A percentile compares a stretch with the other conserved stretches of the same genome.
phyloP scores from a whole-genome alignment of 2,329 filamentous ascomycete genomes.

The Ophiostoma fasciatum region DNA sequence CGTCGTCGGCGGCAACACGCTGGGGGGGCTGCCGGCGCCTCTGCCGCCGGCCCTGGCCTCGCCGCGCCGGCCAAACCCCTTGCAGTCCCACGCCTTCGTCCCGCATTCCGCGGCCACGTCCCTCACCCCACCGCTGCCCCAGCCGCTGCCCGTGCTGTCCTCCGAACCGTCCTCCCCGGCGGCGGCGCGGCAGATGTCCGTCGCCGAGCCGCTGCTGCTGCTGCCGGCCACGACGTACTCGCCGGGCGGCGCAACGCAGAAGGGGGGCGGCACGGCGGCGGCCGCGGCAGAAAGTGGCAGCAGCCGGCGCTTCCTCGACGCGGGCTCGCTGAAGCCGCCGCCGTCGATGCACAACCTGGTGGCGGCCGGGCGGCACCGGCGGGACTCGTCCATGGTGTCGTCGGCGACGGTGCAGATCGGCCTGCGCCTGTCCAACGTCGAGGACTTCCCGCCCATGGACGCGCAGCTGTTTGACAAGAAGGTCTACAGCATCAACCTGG shows the following conservation, averaged over 20 bases:
- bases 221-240: slow-evolving; percentile 35
- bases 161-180: slow-evolving; percentile 1
- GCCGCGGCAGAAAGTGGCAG: neutral
- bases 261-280: too few species aligned
- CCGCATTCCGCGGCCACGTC: too few species aligned
- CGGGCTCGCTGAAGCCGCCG: slow-evolving; percentile 26
- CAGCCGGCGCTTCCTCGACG: slow-evolving; percentile 8
- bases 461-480: slow-evolving; percentile 19
- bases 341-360: slow-evolving; percentile 26
- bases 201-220: slow-evolving; percentile 22
- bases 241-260: too few species aligned
- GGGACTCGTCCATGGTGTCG: slow-evolving; percentile 48
- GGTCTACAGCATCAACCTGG: slow-evolving; percentile 21
- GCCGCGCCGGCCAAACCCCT: slow-evolving; percentile 15
- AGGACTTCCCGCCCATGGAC: slow-evolving; percentile 29
- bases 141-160: too few species aligned
- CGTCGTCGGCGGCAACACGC: too few species aligned
- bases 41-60: too few species aligned
- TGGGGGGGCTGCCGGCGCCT: too few species aligned
- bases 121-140: too few species aligned
- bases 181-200: slow-evolving; percentile 21
- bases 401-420: slow-evolving; percentile 59
- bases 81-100: slow-evolving; percentile 21
- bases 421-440: slow-evolving; percentile 47
- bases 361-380: slow-evolving; percentile 29